A percentile compares a stretch with the other conserved stretches of the same genome.
These are phyloP conservation scores for Tulasnella sp. DNA, from an alignment of 768 basidiomycete species.

Conservation along the genomic window DNA sequence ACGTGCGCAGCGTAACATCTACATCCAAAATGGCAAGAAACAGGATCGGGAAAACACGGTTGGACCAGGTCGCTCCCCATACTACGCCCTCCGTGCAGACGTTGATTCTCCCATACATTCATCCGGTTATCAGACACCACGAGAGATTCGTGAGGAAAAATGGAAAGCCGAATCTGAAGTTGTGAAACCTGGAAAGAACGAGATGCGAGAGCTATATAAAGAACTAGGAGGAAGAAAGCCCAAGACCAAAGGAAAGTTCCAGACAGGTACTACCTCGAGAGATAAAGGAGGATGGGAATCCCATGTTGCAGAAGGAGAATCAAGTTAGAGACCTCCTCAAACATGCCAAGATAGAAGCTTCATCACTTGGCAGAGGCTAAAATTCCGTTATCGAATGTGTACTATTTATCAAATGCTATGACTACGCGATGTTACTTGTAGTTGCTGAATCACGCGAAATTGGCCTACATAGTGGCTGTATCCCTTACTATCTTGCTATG, in stretches of 20 bases:
- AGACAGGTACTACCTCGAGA: slow-evolving; percentile 36
- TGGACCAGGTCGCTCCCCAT: slow-evolving; percentile 18
- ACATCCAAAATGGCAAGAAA: slow-evolving; percentile 6
- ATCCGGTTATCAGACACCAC: slow-evolving; percentile 64
- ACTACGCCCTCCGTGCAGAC: background rate
- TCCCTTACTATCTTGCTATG: too few relatives aligned
- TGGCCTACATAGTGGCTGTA: too few relatives aligned
- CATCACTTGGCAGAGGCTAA: too few relatives aligned
- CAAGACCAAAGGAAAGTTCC: slow-evolving; percentile 59
- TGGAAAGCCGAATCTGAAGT: slow-evolving; percentile 48
- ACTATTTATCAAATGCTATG: too few relatives aligned
- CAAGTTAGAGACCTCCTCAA: background rate
- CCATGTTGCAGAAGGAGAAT: slow-evolving; percentile 17
- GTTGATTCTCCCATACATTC: slow-evolving; percentile 28
- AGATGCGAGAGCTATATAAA: slow-evolving; percentile 89
- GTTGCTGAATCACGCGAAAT: too few relatives aligned
- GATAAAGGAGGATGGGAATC: slow-evolving; percentile 71
- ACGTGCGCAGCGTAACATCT: slow-evolving; percentile 1
- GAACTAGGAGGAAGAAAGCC: slow-evolving; percentile 76
- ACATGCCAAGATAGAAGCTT: background rate
- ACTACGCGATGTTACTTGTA: too few relatives aligned
- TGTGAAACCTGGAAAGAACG: slow-evolving; percentile 50
- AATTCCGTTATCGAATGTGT: too few relatives aligned
- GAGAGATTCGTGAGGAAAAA: slow-evolving; percentile 63
- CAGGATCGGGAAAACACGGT: slow-evolving; percentile 26